Conservation (phyloP, 176 grass and related monocot genomes). For the Triticum timopheevii region DNA sequence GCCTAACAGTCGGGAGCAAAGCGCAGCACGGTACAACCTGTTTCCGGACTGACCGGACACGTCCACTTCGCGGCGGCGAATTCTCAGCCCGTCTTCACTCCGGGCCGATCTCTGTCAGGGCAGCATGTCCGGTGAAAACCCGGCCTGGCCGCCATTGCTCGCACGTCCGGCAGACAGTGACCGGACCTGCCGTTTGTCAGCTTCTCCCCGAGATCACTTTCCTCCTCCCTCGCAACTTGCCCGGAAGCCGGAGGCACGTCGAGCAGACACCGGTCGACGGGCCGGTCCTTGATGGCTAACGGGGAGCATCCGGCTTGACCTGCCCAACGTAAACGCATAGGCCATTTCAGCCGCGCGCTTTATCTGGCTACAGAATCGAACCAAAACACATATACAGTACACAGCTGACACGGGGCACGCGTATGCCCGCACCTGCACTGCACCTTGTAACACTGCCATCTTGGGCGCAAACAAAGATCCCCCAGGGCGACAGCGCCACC, state of each 20-base stretch:
- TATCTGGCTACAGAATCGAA: background rate
- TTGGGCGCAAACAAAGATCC: background rate
- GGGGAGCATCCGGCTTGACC: conserved; percentile 1
- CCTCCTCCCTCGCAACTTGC: background rate
- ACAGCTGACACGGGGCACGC: background rate
- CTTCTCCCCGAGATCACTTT: background rate
- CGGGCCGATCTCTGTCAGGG: background rate
- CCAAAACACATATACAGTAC: background rate
- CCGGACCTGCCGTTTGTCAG: background rate
- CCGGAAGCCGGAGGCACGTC: background rate
- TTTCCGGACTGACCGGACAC: background rate
- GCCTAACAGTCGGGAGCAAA: background rate
- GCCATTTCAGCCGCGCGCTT: background rate
- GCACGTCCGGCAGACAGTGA: background rate
- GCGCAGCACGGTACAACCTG: background rate
- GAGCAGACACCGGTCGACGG: too few relatives aligned
- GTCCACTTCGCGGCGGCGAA: background rate
- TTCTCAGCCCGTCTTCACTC: background rate
- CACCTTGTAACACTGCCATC: background rate
- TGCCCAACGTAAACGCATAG: conserved; percentile 5
- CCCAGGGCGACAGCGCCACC: background rate
- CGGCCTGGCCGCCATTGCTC: background rate
- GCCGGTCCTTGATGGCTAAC: background rate
- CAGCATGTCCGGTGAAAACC: background rate
- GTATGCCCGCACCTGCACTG: too few relatives aligned